A percentile compares a stretch with the other conserved stretches of the same genome.
phyloP scores from a whole-genome alignment of 331 rosid species.

The Saraca asoca region DNA sequence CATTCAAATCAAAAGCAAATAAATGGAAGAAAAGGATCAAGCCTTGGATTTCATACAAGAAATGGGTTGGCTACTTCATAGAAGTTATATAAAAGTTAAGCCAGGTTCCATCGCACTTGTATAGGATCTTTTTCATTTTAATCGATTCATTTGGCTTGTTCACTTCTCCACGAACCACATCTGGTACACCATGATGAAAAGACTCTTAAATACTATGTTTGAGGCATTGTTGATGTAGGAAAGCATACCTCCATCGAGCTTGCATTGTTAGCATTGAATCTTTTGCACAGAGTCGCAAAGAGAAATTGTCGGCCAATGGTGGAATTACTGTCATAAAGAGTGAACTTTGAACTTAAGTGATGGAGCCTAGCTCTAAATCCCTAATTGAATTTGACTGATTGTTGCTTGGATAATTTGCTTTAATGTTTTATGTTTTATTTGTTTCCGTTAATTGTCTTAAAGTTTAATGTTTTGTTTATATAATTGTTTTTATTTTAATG shows the following conservation, averaged over 20 bases:
- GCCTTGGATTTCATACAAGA: constrained; percentile 85
- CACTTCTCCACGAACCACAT: constrained; percentile 83
- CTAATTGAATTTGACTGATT: too few relatives aligned
- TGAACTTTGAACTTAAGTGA: too few relatives aligned
- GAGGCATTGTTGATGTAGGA: constrained; percentile 64
- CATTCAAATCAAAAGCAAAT: constrained; percentile 40
- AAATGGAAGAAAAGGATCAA: constrained; percentile 60
- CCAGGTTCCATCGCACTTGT: constrained; percentile 62
- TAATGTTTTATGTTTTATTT: too few relatives aligned
- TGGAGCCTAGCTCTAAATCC: too few relatives aligned
- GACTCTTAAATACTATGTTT: constrained; percentile 61
- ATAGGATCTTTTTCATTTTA: constrained; percentile 55
- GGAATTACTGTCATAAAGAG: constrained; percentile 64
- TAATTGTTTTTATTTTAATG: too few relatives aligned
- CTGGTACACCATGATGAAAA: constrained; percentile 84
- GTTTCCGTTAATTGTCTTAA: too few relatives aligned
- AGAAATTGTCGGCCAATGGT: constrained; percentile 73
- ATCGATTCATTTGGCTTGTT: constrained; percentile 74
- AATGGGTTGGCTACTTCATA: constrained; percentile 96
- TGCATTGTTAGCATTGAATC: constrained; percentile 66
- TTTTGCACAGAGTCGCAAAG: constrained; percentile 82
- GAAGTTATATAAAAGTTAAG: constrained; percentile 56
- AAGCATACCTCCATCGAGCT: constrained; percentile 54
- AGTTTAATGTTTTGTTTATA: too few relatives aligned
- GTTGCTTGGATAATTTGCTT: too few relatives aligned